Base-by-base conservation (phyloP, 2,329 filamentous ascomycete species). In the Epichloe elymi region DNA sequence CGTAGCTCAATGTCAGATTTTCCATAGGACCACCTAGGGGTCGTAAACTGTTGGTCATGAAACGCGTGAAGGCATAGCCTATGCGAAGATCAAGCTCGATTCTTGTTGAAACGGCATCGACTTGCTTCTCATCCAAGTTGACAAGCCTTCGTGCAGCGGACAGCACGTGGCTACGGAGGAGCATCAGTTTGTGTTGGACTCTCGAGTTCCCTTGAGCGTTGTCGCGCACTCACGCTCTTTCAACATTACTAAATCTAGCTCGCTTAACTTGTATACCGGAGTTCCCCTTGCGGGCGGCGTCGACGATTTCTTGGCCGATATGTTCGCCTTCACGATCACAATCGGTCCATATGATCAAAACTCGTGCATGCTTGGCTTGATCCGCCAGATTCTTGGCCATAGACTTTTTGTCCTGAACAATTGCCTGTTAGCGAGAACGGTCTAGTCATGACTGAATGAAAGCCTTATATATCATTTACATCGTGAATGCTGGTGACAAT, bases 321-420 rank as follows among this genome's bases (percentile, higher is more conserved):
- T 97, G 86, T 66, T 98, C 93, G 37, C 93, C 93, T 74, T 98
- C 93, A 51, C 90, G 82, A 73, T 98, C 93, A 67, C 93, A 97
- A 75, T 98, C 93, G 0, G 93, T 98, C 93, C 93, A 98, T 59
- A 98, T 96, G 66, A 94, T 91, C 35, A 98, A 74, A 12, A 83
- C 80, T 51, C 75, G 78, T n/a, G 82, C 76, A 63, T 78, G 77
- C 54, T 77, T 77, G 17, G 93, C 91, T 65, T 95, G 84, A 1
- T 77, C 71, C 58, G 84, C 79, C 60, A 98, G 93, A 62, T 98
- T 98, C 35, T 82, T 76, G 10, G 90, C 89, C 55, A 98, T 85
- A 1, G 76, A 71, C 60, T 83, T 83, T 83, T 90, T 94, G 61
- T 90, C 83, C 80, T 90, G 57, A 5, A 19, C 5, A 14, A 12